Evolutionary conservation across 2,329 filamentous ascomycete genomes (phyloP).

Genomic region (Aspergillus clavatus): DNA sequence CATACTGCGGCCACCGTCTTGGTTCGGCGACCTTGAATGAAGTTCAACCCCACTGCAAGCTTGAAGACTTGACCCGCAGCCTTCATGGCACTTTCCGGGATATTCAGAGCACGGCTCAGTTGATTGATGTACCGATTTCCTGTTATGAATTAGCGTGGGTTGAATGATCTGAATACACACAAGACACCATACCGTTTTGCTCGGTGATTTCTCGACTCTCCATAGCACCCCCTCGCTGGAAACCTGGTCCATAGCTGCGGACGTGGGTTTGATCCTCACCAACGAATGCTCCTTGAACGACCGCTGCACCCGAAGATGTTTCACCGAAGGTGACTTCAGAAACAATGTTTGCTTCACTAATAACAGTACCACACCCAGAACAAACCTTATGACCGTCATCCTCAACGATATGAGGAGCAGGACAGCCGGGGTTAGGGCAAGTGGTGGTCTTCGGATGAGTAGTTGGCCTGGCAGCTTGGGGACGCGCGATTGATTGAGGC

Average conservation of each 20-base stretch:
- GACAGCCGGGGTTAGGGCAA: conserved; percentile 44
- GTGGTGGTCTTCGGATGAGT: conserved; percentile 37
- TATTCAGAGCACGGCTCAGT: conserved; percentile 37
- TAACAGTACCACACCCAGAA: conserved; percentile 75
- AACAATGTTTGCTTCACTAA: conserved; percentile 84
- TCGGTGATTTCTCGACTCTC: conserved; percentile 47
- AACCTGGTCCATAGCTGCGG: conserved; percentile 51
- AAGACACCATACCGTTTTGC: conserved; percentile 31
- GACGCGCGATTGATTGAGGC: conserved; percentile 29
- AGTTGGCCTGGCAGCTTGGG: conserved; percentile 28
- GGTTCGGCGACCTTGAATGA: conserved; percentile 79
- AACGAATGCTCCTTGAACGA: conserved; percentile 86
- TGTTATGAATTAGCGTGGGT: conserved; percentile 10
- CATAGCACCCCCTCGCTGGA: conserved; percentile 46
- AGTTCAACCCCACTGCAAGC: conserved; percentile 67
- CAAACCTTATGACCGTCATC: conserved; percentile 57
- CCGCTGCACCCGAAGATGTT: conserved; percentile 74
- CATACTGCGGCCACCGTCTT: conserved; percentile 85
- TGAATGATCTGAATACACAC: too few relatives aligned
- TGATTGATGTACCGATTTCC: conserved; percentile 42
- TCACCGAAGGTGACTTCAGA: conserved; percentile 90
- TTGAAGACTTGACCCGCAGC: conserved; percentile 70
- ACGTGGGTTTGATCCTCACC: conserved; percentile 79
- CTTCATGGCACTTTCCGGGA: conserved; percentile 58
- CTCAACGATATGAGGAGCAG: conserved; percentile 43